phyloP scores from a whole-genome alignment of 371 early-diverging fungal species.

The Nematocida homosporus region DNA sequence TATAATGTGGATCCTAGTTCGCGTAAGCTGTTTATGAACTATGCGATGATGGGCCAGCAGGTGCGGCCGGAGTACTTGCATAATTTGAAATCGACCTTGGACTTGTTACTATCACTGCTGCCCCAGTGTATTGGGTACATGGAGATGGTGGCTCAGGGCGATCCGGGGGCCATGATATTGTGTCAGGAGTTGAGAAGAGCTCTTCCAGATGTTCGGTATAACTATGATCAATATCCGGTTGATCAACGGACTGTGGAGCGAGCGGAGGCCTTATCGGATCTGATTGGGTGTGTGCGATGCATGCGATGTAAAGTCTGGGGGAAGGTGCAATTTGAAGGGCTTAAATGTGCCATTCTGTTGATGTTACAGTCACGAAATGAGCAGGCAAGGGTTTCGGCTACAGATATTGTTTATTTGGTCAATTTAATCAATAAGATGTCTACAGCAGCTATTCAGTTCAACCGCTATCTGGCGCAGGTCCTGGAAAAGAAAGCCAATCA shows the following conservation, averaged over 20 bases:
- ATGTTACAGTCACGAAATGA: not conserved
- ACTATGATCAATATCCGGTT: not conserved
- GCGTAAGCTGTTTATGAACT: constrained; percentile 35
- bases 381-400: not conserved
- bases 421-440: constrained; percentile 41
- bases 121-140: not conserved
- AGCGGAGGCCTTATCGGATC: not conserved
- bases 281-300: constrained; percentile 47
- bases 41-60: constrained; percentile 28
- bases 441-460: constrained; percentile 13
- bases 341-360: constrained; percentile 32
- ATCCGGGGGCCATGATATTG: not conserved
- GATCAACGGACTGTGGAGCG: not conserved
- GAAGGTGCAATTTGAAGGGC: constrained; percentile 52
- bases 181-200: not conserved
- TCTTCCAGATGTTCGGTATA: not conserved
- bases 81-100: constrained; percentile 17
- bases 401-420: constrained; percentile 20
- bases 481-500: not conserved
- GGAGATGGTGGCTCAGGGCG: not conserved
- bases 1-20: constrained; percentile 30
- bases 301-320: constrained; percentile 56
- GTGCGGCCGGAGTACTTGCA: constrained; percentile 8
- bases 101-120: constrained; percentile 41
- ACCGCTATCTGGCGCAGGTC: not conserved